These are phyloP conservation scores for Aureobasidium sp. DNA, from an alignment of 2,329 filamentous ascomycete genomes.

Conservation along the genomic window DNA sequence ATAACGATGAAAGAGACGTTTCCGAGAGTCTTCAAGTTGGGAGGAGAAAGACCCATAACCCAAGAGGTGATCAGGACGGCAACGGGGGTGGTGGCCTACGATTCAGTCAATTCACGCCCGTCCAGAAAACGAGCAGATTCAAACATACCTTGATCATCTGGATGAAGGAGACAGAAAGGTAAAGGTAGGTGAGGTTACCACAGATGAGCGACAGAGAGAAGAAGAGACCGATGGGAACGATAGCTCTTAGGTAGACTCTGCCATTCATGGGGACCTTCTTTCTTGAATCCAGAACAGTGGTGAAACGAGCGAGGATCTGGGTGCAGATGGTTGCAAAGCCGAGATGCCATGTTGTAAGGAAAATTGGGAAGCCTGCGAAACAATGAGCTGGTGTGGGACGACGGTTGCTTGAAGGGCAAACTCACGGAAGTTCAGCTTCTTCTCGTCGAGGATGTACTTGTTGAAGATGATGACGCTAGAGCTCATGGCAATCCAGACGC, in stretches of 20 bases:
- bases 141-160: slow-evolving; percentile 90
- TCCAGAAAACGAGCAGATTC: slow-evolving; percentile 5
- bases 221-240: slow-evolving; percentile 90
- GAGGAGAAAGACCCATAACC: slow-evolving; percentile 74
- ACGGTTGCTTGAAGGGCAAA: slow-evolving; percentile 18
- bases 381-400: slow-evolving; percentile 32
- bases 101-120: slow-evolving; percentile 9
- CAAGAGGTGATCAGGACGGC: slow-evolving; percentile 86
- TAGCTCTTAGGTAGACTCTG: slow-evolving; percentile 83
- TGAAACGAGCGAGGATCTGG: slow-evolving; percentile 85
- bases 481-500: slow-evolving; percentile 85
- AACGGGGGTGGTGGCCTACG: slow-evolving; percentile 83
- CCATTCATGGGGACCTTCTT: slow-evolving; percentile 98
- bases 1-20: slow-evolving; percentile 94
- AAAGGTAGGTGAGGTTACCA: slow-evolving; percentile 91
- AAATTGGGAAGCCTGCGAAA: slow-evolving; percentile 50
- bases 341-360: slow-evolving; percentile 94
- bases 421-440: slow-evolving; percentile 76
- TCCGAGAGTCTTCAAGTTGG: slow-evolving; percentile 77
- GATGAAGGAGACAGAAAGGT: slow-evolving; percentile 92
- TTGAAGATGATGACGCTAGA: slow-evolving; percentile 98
- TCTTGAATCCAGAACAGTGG: slow-evolving; percentile 80
- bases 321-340: slow-evolving; percentile 90
- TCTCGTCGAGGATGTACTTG: slow-evolving; percentile 76
- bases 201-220: slow-evolving; percentile 96